Evolutionary conservation across 2,329 filamentous ascomycete genomes (phyloP).

Genomic region (Ascochyta koolunga): DNA sequence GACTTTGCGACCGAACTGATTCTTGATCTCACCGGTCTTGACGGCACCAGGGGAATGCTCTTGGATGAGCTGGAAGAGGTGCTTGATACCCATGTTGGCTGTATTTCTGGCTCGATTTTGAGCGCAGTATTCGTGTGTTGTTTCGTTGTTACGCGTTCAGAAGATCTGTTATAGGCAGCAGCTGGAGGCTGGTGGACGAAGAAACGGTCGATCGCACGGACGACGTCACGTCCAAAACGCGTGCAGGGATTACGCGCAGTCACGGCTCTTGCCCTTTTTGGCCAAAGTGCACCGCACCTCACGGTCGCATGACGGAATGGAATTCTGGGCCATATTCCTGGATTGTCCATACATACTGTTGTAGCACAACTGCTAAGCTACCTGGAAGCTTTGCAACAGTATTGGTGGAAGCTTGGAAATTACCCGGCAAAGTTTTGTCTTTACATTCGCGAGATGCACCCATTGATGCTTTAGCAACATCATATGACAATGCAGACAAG

Average conservation of each 20-base stretch:
- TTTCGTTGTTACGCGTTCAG: not conserved
- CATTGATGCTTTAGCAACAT: not conserved
- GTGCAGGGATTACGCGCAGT: conserved; percentile 37
- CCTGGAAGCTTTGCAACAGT: not conserved
- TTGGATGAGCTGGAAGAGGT: conserved; percentile 57
- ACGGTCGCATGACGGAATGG: not conserved
- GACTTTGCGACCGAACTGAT: conserved; percentile 97
- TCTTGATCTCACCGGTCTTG: conserved; percentile 98
- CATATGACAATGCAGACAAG: not conserved
- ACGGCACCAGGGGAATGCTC: conserved; percentile 94
- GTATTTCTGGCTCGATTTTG: not conserved
- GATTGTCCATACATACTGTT: not conserved
- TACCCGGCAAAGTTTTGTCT: not conserved
- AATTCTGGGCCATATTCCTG: not conserved
- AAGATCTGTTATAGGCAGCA: not conserved
- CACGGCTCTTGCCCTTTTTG: conserved; percentile 33
- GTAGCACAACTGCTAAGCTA: not conserved
- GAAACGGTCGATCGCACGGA: conserved; percentile 16
- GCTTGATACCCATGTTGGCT: conserved; percentile 48
- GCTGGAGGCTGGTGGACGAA: conserved; percentile 21
- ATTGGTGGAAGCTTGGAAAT: not conserved
- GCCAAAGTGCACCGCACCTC: not conserved
- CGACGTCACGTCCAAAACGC: conserved; percentile 40
- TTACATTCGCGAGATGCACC: not conserved
- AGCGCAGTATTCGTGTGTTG: not conserved